Percentiles rank a stretch among this genome's conserved stretches.
Conservation (phyloP, 192 early-diverging fungal species). For the Chytriomyces sp. region DNA sequence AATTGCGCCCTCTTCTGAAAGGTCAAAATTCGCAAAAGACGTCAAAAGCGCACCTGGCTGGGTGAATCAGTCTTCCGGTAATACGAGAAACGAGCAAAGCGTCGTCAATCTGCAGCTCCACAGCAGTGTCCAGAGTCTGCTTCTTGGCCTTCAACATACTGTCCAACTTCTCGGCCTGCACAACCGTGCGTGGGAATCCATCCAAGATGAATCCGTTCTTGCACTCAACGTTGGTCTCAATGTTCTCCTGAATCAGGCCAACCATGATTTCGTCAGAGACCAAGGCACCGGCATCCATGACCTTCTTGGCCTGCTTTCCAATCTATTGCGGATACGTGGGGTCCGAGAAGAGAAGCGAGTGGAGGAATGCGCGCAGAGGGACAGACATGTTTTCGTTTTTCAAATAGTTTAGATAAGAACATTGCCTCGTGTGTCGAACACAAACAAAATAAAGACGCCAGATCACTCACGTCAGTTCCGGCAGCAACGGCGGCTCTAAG, state of each 20-base stretch:
- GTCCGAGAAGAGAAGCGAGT: not conserved
- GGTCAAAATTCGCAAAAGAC: conserved; percentile 28
- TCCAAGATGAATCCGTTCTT: conserved; percentile 98
- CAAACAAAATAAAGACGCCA: conserved; percentile 8
- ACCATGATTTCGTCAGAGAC: conserved; percentile 99
- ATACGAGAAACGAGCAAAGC: conserved; percentile 91
- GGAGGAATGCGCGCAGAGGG: not conserved
- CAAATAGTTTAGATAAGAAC: not conserved
- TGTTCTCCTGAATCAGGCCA: conserved; percentile 94
- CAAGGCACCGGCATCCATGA: conserved; percentile 98
- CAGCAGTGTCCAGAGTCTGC: conserved; percentile 84
- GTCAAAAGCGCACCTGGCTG: conserved; percentile 57
- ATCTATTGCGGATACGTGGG: conserved; percentile 44
- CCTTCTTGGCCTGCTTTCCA: conserved; percentile 95
- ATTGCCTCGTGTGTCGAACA: conserved; percentile 14
- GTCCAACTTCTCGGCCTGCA: conserved; percentile 98
- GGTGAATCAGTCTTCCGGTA: conserved; percentile 95
- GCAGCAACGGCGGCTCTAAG: conserved; percentile 91
- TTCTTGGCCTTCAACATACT: conserved; percentile 85
- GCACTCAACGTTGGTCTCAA: conserved; percentile 93
- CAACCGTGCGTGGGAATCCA: conserved; percentile 98
- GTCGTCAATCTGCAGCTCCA: conserved; percentile 96
- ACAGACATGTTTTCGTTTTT: not conserved
- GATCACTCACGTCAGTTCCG: conserved; percentile 73
- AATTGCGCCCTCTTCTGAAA: conserved; percentile 7